Evolutionary conservation across 2,329 filamentous ascomycete species (phyloP).

Genomic region (Exophiala spinifera): DNA sequence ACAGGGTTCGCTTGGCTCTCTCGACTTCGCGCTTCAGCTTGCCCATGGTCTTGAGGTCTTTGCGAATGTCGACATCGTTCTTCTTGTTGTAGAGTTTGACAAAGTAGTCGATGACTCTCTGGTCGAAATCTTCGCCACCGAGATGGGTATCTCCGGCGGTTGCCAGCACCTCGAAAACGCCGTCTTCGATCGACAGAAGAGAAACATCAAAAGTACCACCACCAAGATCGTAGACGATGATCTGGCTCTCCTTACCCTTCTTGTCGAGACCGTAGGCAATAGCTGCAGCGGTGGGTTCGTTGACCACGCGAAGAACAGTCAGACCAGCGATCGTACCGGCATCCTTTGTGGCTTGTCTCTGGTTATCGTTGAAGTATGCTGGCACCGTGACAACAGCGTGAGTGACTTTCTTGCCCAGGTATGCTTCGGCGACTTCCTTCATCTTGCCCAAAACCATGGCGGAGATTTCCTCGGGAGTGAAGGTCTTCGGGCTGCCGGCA

Average conservation of each 20-base stretch:
- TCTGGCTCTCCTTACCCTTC: conserved; percentile 77
- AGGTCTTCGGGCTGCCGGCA: conserved; percentile 55
- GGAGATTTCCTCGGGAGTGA: conserved; percentile 65
- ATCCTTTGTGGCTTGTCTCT: conserved; percentile 95
- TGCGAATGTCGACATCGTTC: conserved; percentile 84
- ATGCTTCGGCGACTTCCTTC: conserved; percentile 63
- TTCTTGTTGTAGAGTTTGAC: conserved; percentile 99
- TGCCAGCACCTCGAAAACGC: conserved; percentile 90
- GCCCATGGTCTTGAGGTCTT: conserved; percentile 96
- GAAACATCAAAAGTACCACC: conserved; percentile 95
- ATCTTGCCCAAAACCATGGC: conserved; percentile 67
- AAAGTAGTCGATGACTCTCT: conserved; percentile 94
- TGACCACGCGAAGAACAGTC: conserved; percentile 93
- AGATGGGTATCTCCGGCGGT: conserved; percentile 96
- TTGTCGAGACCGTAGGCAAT: conserved; percentile 93
- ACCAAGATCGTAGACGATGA: conserved; percentile 90
- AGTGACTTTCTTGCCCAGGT: conserved; percentile 59
- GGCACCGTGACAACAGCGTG: conserved; percentile 83
- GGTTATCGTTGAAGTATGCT: conserved; percentile 98
- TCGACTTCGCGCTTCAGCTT: conserved; percentile 99
- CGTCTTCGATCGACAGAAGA: conserved; percentile 84
- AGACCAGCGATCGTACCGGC: conserved; percentile 88
- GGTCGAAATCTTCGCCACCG: conserved; percentile 98
- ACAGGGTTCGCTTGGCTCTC: conserved; percentile 98
- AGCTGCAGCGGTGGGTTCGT: conserved; percentile 93